phyloP scores from a whole-genome alignment of 2,329 filamentous ascomycete genomes.

The Neonectria faginata region DNA sequence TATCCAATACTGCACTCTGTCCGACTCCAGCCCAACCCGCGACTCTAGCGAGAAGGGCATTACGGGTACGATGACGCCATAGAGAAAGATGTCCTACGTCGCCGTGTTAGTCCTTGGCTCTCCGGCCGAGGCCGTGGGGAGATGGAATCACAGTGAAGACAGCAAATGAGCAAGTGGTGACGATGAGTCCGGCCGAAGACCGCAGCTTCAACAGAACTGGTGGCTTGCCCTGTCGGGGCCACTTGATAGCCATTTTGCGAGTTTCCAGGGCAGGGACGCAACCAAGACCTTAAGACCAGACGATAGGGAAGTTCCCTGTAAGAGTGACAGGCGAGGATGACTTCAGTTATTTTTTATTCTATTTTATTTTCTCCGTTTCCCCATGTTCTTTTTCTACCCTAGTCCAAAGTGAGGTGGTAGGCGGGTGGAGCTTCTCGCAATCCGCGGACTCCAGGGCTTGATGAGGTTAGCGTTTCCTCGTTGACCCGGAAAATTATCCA shows the following conservation, averaged over 20 bases:
- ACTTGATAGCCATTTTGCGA: slow-evolving; percentile 33
- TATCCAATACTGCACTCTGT: slow-evolving; percentile 52
- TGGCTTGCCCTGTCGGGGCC: slow-evolving; percentile 37
- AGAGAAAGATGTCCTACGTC: slow-evolving; percentile 51
- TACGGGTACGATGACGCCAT: slow-evolving; percentile 51
- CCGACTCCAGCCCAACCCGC: slow-evolving; percentile 42
- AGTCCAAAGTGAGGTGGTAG: background rate
- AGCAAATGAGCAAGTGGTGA: slow-evolving; percentile 49
- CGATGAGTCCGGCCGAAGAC: slow-evolving; percentile 49
- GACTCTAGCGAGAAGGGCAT: slow-evolving; percentile 48
- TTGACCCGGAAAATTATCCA: slow-evolving; percentile 4
- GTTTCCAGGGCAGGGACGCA: background rate
- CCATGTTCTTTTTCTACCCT: background rate
- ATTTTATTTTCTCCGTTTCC: background rate
- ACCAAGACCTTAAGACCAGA: background rate
- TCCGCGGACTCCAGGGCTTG: slow-evolving; percentile 11
- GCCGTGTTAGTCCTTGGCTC: slow-evolving; percentile 11
- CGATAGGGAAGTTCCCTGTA: background rate
- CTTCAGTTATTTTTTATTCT: background rate
- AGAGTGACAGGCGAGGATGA: background rate
- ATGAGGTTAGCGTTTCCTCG: slow-evolving; percentile 13
- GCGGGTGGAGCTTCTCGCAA: slow-evolving; percentile 9
- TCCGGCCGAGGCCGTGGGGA: background rate
- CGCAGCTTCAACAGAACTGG: slow-evolving; percentile 47
- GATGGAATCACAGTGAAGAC: slow-evolving; percentile 48